These are phyloP conservation scores for Metschnikowia amazonensis DNA, from an alignment of 805 yeast genomes.

Conservation along the genomic window DNA sequence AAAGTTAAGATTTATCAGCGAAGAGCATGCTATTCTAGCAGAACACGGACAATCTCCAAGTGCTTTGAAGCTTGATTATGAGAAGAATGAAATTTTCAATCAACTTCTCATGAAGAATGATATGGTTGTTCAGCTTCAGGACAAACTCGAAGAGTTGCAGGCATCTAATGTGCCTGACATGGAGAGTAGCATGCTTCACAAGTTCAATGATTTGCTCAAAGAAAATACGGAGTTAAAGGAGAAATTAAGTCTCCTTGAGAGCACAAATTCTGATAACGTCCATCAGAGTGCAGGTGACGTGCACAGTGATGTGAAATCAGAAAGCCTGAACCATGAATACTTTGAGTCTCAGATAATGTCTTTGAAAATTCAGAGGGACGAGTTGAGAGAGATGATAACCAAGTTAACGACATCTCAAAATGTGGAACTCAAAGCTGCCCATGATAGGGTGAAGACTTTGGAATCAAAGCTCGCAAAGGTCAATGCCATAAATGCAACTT, in stretches of 20 bases:
- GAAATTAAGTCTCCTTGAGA: conserved; percentile 3
- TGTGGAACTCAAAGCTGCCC: conserved; percentile 33
- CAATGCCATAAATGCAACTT: conserved; percentile 31
- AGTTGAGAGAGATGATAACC: conserved; percentile 37
- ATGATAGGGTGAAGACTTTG: conserved; percentile 32
- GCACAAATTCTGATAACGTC: neutral
- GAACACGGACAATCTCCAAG: conserved; percentile 54
- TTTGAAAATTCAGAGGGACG: conserved; percentile 34
- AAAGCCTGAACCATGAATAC: conserved; percentile 10
- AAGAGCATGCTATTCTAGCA: conserved; percentile 58
- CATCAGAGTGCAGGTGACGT: neutral
- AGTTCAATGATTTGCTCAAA: conserved; percentile 36
- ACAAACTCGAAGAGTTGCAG: conserved; percentile 40
- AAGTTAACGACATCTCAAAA: conserved; percentile 35
- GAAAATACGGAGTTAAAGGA: conserved; percentile 41
- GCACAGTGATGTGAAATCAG: conserved; percentile 6
- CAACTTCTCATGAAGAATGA: conserved; percentile 49
- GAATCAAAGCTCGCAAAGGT: conserved; percentile 30
- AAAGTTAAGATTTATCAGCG: conserved; percentile 61
- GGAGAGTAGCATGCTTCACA: conserved; percentile 34
- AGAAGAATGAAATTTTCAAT: conserved; percentile 49
- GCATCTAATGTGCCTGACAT: conserved; percentile 21
- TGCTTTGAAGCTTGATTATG: conserved; percentile 52
- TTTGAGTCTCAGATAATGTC: conserved; percentile 16
- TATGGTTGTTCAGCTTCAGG: conserved; percentile 41